phyloP scores from a whole-genome alignment of 148 eudicot genomes.

The Limonium bicolor region DNA sequence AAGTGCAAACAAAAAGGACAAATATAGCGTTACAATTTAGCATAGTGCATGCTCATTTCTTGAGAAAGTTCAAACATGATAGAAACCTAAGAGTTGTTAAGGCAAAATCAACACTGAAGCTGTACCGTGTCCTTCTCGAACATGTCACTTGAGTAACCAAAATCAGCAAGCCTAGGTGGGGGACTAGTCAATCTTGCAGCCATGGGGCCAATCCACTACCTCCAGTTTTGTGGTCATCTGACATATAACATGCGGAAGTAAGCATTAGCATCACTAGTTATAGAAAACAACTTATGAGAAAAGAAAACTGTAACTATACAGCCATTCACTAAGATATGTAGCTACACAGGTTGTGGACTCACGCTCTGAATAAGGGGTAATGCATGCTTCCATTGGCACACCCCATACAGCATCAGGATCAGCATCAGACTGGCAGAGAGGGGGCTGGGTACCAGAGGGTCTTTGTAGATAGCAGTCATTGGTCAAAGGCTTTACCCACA shows the following conservation, averaged over 20 bases:
- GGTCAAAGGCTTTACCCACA: conserved; percentile 81
- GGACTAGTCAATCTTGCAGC: conserved; percentile 80
- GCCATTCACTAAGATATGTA: neutral
- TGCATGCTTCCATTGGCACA: conserved; percentile 86
- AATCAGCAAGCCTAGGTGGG: conserved; percentile 94
- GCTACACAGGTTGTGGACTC: conserved; percentile 19
- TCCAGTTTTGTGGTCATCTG: conserved; percentile 71
- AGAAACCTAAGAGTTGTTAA: neutral
- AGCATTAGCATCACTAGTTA: too few relatives aligned
- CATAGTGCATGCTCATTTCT: neutral
- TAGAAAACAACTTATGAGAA: neutral
- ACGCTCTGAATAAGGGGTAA: conserved; percentile 87
- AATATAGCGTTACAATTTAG: neutral
- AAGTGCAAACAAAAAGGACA: too few relatives aligned
- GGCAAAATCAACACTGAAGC: neutral
- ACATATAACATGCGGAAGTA: too few relatives aligned
- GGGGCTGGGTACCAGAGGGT: conserved; percentile 72
- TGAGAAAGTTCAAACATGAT: neutral
- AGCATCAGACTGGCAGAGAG: conserved; percentile 64
- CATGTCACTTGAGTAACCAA: conserved; percentile 60
- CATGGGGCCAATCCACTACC: conserved; percentile 90
- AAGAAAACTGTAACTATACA: neutral
- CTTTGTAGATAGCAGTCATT: conserved; percentile 88
- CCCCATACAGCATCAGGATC: conserved; percentile 88
- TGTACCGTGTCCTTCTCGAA: conserved; percentile 83